A percentile compares a stretch with the other conserved stretches of the same genome.
Conservation (phyloP, 331 rosid species). For the Quercus tomentella region DNA sequence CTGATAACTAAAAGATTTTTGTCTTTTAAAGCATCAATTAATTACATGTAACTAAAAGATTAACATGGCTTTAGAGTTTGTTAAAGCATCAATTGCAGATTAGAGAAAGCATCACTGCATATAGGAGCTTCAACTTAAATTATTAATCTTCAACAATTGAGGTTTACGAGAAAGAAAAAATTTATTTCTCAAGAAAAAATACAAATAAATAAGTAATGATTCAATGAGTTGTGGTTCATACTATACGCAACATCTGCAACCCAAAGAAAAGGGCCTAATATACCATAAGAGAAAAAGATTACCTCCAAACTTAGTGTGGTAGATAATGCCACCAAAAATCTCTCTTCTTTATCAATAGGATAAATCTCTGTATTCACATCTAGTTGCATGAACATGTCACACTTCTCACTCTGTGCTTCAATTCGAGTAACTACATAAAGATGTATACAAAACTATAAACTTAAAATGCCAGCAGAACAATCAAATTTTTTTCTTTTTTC, state of each 20-base stretch:
- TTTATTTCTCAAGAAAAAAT: neutral
- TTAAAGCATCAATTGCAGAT: neutral
- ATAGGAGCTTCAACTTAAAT: neutral
- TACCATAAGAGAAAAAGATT: constrained; percentile 5
- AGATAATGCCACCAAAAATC: constrained; percentile 66
- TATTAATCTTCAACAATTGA: neutral
- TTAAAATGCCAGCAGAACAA: neutral
- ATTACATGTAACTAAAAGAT: neutral
- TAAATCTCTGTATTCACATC: constrained; percentile 84
- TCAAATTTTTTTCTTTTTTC: neutral
- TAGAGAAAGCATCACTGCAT: neutral
- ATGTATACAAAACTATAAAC: neutral
- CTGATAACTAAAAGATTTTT: too few species aligned
- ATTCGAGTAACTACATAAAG: constrained; percentile 63
- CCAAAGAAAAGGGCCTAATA: neutral
- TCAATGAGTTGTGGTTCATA: neutral
- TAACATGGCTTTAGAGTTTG: neutral
- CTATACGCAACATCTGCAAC: neutral
- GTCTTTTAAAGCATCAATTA: neutral
- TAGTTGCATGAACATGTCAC: constrained; percentile 53
- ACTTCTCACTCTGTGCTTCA: constrained; percentile 70
- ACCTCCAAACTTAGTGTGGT: constrained; percentile 80
- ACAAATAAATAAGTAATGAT: neutral
- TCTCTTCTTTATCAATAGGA: constrained; percentile 59
- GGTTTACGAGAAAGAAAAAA: neutral